Percentiles rank a stretch among this genome's conserved stretches.
phyloP scores from a whole-genome alignment of 768 basidiomycete genomes.

The Psilocybe azurescens region DNA sequence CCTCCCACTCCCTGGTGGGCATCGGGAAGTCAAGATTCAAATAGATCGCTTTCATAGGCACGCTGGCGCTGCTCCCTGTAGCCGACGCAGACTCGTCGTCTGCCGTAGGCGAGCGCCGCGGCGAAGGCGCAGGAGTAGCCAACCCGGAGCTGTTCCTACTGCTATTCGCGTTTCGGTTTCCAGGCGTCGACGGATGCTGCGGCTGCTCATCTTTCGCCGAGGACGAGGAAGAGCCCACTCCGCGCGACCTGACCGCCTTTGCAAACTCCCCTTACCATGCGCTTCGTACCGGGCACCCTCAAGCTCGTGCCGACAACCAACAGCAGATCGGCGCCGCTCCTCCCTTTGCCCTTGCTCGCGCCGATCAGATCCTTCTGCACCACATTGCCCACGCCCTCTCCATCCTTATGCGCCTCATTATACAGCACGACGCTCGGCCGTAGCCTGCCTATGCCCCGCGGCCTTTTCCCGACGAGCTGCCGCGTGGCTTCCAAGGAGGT shows the following conservation, averaged over 20 bases:
- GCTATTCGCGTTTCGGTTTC: slow-evolving; percentile 16
- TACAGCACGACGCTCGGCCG: slow-evolving; percentile 91
- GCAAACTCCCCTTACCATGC: slow-evolving; percentile 91
- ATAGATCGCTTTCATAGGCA: slow-evolving; percentile 62
- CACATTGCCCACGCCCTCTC: slow-evolving; percentile 84
- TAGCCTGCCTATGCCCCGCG: slow-evolving; percentile 78
- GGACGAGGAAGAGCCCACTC: slow-evolving; percentile 33
- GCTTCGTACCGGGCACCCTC: slow-evolving; percentile 88
- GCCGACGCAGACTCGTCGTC: slow-evolving; percentile 49
- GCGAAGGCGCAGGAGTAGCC: slow-evolving; percentile 53
- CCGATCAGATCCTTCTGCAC: slow-evolving; percentile 85
- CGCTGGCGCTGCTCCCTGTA: not conserved
- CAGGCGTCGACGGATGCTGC: not conserved
- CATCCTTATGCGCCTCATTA: slow-evolving; percentile 87
- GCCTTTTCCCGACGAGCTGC: slow-evolving; percentile 76
- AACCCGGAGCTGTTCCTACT: slow-evolving; percentile 29
- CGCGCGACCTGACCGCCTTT: slow-evolving; percentile 70
- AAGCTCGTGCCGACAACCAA: slow-evolving; percentile 92
- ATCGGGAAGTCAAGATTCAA: slow-evolving; percentile 89
- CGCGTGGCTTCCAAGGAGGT: slow-evolving; percentile 70
- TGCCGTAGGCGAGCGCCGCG: slow-evolving; percentile 43
- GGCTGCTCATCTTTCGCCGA: slow-evolving; percentile 15
- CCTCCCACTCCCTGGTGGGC: slow-evolving; percentile 87
- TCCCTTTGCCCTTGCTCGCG: slow-evolving; percentile 65
- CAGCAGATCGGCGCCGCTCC: slow-evolving; percentile 80